Base-by-base conservation (phyloP, 176 grass and related monocot species). In the bread wheat (Triticum aestivum) region DNA sequence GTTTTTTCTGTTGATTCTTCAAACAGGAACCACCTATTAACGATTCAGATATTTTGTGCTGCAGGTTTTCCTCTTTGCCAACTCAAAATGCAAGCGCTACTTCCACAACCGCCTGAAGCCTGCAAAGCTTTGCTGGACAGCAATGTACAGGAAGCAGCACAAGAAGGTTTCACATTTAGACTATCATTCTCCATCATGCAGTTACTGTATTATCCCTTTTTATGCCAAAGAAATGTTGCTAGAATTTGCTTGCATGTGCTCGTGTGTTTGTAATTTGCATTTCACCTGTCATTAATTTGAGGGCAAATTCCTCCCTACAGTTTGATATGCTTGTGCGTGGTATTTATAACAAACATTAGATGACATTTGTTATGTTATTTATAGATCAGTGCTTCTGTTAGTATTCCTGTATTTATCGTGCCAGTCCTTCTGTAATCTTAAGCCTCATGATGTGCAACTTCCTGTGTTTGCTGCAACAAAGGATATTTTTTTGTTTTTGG, bases 91-190 rank as follows among this genome's bases (percentile, higher is more conserved):
- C 82, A 97, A 97, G 84, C 81, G 92, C 5, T 97, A 97, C 79
- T 94, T 94, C 89, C 92, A 94, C 88, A 97, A 97, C 89, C 91
- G 92, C 7, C 84, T 97, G 61, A 97, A 94, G 92, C 95, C 95
- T 33, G 95, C 95, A 7, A 97, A 97, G 84, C 95, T 97, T 91
- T 89, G 86, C 69, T 97, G 92, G 95, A 97, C 95, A 81, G 95
- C 95, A 37, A 88, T 97, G 89, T 97, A 97, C 90, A 85, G 92
- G 82, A 97, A 97, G 85, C 95, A 94, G 49, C 95, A 97, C 88
- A 97, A 97, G 90, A 97, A 97, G 95, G 95, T 97, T 75, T 8
- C 18, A 34, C 15, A 37, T 61, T 35, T 68, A 4, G 1, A 34
- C 1, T 23, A 15, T 11, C 35, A 54, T 15, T 65, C n/a, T 65